Evolutionary conservation across 2,329 filamentous ascomycete genomes (phyloP).

Genomic region (Microcyclospora pomicola): DNA sequence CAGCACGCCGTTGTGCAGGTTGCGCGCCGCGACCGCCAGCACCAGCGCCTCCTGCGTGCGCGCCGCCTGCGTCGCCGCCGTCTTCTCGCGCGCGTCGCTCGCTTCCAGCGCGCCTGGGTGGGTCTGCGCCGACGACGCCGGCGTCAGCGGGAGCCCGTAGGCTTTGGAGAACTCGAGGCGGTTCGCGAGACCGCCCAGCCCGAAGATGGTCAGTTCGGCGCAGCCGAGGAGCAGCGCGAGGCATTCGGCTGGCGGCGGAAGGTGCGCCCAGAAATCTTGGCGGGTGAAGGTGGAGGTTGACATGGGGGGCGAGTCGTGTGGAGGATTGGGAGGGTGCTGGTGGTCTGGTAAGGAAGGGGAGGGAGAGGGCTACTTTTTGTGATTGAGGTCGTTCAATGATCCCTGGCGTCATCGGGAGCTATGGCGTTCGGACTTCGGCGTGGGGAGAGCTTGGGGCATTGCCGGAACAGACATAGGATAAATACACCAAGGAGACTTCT

Average conservation of each 20-base stretch:
- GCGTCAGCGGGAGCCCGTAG: constrained; percentile 19
- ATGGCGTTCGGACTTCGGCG: no score
- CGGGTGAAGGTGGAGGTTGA: constrained; percentile 1
- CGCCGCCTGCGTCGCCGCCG: constrained; percentile 4
- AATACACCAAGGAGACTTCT: no score
- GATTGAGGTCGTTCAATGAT: no score
- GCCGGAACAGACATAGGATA: no score
- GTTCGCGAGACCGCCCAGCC: constrained; percentile 22
- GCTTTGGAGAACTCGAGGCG: constrained; percentile 19
- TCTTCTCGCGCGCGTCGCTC: background rate
- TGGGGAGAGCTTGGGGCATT: no score
- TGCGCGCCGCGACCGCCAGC: constrained; percentile 17
- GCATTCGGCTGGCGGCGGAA: constrained; percentile 22
- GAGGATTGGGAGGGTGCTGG: no score
- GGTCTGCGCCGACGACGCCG: constrained; percentile 1
- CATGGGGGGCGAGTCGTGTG: no score
- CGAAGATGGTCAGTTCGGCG: constrained; percentile 20
- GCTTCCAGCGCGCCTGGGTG: constrained; percentile 6
- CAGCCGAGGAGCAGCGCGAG: constrained; percentile 22
- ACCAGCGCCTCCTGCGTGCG: constrained; percentile 16
- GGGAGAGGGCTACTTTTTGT: no score
- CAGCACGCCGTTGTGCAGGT: constrained; percentile 19
- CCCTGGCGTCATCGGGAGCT: no score
- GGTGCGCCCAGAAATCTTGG: constrained; percentile 13
- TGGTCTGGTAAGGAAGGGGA: no score